Base-by-base conservation (phyloP, 306 rosid species). In the Boehmeria nivea region DNA sequence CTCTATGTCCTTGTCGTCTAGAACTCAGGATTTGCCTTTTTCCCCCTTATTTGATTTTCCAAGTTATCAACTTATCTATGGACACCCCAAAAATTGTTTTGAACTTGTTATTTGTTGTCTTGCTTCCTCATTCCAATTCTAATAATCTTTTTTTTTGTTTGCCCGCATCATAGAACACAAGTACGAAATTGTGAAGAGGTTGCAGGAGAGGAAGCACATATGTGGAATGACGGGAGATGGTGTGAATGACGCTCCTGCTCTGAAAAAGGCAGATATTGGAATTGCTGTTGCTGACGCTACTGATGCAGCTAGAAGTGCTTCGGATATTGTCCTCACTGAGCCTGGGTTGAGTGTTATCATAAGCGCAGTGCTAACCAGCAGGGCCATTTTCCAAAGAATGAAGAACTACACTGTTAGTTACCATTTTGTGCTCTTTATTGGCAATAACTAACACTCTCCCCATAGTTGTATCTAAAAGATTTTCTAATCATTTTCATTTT, bases 161-260 rank as follows among this genome's bases (percentile, higher is more conserved):
- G 4, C 6, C 36, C 50, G 56, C 64, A 34, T 63, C 65, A 60
- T 9, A 93, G 99, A 93, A 72, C 99, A 93, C 87, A 93, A 93
- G 72, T 93, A 93, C 65, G 99, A 93, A 76, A 93, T 93, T 26
- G 99, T 93, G 21, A 93, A 82, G 83, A 83, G 67, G 86, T 81
- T 93, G 62, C 99, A 93, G 57, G 95, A 93, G 36, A 84, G 79
- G 76, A 87, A 93, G 71, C 99, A 93, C 68, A 93, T 93, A 17
- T 93, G 99, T 81, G 99, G 99, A 63, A 93, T 93, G 99, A 93
- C 99, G 4, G 99, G 99, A 51, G 99, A 93, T 79, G 99, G 99
- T 61, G 99, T 93, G 37, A 93, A 93, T 22, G 99, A 93, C 24
- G 99, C 99, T 61, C 96, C 99, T 48, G 99, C 99, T 21, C 70